phyloP scores from a whole-genome alignment of 2,329 filamentous ascomycete genomes.

The Chaetoscypha palmicola region DNA sequence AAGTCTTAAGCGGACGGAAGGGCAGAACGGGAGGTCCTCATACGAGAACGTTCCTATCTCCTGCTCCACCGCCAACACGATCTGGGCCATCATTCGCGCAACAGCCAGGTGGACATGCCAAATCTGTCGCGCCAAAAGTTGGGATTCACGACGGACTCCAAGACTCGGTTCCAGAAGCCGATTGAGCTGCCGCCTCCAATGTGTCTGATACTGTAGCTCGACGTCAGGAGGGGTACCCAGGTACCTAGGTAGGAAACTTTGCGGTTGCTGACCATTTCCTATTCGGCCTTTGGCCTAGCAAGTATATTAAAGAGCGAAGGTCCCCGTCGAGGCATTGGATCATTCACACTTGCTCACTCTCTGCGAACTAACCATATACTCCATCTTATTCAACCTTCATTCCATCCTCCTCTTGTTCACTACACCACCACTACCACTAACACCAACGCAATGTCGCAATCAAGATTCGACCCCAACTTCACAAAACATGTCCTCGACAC shows the following conservation, averaged over 20 bases:
- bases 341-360: slow-evolving; percentile 23
- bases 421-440: background rate
- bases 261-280: background rate
- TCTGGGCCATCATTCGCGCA: background rate
- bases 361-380: no score
- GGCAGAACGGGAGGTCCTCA: background rate
- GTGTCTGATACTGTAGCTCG: background rate
- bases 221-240: background rate
- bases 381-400: slow-evolving; percentile 30
- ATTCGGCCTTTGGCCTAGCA: slow-evolving; percentile 38
- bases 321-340: background rate
- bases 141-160: background rate
- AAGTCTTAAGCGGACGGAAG: background rate
- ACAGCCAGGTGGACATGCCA: background rate
- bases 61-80: background rate
- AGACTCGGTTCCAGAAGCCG: slow-evolving; percentile 5
- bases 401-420: background rate
- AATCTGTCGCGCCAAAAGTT: background rate
- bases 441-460: background rate
- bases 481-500: slow-evolving; percentile 66
- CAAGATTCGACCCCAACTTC: slow-evolving; percentile 68
- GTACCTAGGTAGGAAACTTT: background rate
- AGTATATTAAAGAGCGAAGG: slow-evolving; percentile 41
- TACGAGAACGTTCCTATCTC: no score
- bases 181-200: slow-evolving; percentile 9